A percentile compares a stretch with the other conserved stretches of the same genome.
These are phyloP conservation scores for Spongospora subterranea DNA, from an alignment of 208 protist genomes.

Conservation along the genomic window DNA sequence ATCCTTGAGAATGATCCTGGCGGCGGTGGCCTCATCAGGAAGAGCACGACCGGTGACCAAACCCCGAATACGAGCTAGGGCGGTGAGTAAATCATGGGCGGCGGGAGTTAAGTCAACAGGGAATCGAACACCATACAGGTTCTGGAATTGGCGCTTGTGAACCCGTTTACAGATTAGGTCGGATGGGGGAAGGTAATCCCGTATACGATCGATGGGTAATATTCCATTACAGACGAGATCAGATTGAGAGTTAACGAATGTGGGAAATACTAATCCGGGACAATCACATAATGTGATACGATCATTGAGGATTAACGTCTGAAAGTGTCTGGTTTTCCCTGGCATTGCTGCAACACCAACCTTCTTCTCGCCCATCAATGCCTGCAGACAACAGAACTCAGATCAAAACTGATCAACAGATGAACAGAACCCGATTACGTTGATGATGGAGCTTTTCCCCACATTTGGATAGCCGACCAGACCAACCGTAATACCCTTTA, in stretches of 20 bases:
- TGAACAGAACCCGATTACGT: constrained; percentile 75
- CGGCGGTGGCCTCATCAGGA: constrained; percentile 30
- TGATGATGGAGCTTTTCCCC: constrained; percentile 99
- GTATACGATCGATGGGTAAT: constrained; percentile 14
- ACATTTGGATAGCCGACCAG: constrained; percentile 99
- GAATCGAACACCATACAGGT: constrained; percentile 37
- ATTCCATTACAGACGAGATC: constrained; percentile 53
- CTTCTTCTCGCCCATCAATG: constrained; percentile 36
- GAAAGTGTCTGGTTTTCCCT: constrained; percentile 61
- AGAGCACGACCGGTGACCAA: constrained; percentile 43
- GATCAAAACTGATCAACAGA: not conserved
- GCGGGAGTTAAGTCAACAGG: not conserved
- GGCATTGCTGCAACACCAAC: constrained; percentile 54
- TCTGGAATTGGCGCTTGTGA: constrained; percentile 28
- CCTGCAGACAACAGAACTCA: not conserved
- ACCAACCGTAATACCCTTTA: constrained; percentile 75
- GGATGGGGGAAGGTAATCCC: not conserved
- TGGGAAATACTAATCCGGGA: constrained; percentile 60
- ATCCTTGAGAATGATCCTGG: constrained; percentile 19
- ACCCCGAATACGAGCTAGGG: not conserved
- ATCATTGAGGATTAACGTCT: constrained; percentile 52
- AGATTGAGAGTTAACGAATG: constrained; percentile 60
- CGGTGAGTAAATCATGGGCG: not conserved
- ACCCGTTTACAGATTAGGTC: not conserved
- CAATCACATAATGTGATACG: constrained; percentile 57